These are phyloP conservation scores for Solanum megistacrolobum DNA, from an alignment of 257 asterid genomes.

Conservation along the genomic window DNA sequence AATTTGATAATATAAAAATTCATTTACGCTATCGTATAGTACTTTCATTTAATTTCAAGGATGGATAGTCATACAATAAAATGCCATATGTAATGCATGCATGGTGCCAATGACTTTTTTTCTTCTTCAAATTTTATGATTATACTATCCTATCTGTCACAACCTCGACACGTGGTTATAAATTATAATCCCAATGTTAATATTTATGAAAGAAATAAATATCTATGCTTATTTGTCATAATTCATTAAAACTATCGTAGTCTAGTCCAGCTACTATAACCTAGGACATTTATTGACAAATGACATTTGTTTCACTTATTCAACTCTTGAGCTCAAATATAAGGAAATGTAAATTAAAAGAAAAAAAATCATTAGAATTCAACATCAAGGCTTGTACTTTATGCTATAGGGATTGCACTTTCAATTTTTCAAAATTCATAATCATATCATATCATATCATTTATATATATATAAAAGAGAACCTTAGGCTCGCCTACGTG, in stretches of 20 bases:
- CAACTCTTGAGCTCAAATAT: background rate
- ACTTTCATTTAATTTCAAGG: background rate
- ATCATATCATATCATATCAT: too few species aligned
- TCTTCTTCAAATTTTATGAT: too few species aligned
- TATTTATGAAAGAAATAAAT: background rate
- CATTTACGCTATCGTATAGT: too few species aligned
- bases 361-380: background rate
- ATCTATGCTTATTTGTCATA: background rate
- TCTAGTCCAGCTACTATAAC: background rate
- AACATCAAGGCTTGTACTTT: background rate
- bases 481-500: too few species aligned
- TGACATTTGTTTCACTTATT: background rate
- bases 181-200: background rate
- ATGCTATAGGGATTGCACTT: background rate
- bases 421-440: background rate
- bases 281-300: background rate
- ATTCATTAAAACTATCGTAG: background rate
- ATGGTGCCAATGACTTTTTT: background rate
- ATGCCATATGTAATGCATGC: background rate
- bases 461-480: too few species aligned
- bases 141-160: too few species aligned
- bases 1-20: too few species aligned
- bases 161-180: too few species aligned
- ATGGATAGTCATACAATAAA: background rate
- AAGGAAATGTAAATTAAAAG: background rate